A percentile compares a stretch with the other conserved stretches of the same genome.
Conservation (phyloP, 768 basidiomycete species). For the Trametes gibbosa region DNA sequence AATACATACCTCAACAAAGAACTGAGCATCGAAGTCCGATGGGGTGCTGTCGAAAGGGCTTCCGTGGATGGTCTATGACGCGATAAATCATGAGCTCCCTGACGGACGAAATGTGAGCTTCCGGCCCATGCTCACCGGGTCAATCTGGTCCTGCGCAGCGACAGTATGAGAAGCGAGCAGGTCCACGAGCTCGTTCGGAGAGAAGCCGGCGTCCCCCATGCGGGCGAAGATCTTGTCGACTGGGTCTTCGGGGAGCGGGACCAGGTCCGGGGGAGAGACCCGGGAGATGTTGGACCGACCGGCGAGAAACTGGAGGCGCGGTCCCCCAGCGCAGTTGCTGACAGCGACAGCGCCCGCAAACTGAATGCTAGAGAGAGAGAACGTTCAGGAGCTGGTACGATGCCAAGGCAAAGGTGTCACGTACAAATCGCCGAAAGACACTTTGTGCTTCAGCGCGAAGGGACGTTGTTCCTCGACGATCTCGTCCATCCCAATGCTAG, state of each 20-base stretch:
- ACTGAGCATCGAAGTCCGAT: neutral
- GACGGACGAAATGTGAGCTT: conserved; percentile 18
- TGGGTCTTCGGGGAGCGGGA: conserved; percentile 22
- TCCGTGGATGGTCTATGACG: conserved; percentile 17
- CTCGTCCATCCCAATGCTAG: conserved; percentile 43
- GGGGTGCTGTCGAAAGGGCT: conserved; percentile 30
- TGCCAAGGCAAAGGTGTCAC: neutral
- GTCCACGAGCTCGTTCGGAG: conserved; percentile 10
- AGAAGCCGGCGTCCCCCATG: conserved; percentile 9
- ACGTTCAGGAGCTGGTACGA: neutral
- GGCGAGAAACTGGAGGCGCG: conserved; percentile 26
- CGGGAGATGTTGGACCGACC: conserved; percentile 24
- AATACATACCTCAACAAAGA: conserved; percentile 20
- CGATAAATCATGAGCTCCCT: conserved; percentile 19
- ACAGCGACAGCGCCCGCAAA: conserved; percentile 30
- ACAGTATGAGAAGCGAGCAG: conserved; percentile 27
- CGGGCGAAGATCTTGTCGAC: conserved; percentile 11
- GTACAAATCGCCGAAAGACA: conserved; percentile 17
- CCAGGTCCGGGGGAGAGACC: conserved; percentile 13
- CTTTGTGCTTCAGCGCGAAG: conserved; percentile 12
- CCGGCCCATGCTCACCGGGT: conserved; percentile 12
- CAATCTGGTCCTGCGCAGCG: conserved; percentile 25
- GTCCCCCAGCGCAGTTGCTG: conserved; percentile 26
- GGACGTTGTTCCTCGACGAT: conserved; percentile 16
- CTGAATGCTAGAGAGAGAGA: conserved; percentile 24